Evolutionary conservation across 345 rosid species (phyloP), one percentile per base, ranked within the genome.

Genomic region (Gossypium sturtianum): DNA sequence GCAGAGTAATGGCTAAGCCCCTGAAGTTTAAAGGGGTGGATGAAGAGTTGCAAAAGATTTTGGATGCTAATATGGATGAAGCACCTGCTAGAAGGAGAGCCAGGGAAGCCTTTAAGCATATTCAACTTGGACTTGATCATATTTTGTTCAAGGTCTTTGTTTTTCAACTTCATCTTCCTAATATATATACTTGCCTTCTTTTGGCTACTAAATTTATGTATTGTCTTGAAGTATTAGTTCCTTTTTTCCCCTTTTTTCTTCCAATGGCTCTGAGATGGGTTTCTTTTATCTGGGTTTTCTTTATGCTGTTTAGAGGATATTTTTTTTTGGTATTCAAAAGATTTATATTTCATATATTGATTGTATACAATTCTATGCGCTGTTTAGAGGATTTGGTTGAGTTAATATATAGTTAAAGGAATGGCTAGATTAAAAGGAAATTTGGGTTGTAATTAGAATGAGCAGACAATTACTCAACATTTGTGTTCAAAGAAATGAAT

Each of bases 51-150:
- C 86, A 77, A 80, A 79, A 75, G 83, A 71, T 95, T 16, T 78
- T 85, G 69, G 83, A 84, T 62, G 89, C 89, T 20, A 74, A 86
- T 43, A 91, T 89, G 86, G 99, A 93, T 64, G 86, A 90, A 59
- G 99, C 83, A 64, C 83, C 89, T 0, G 91, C 88, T 27, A 87
- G 99, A 77, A 84, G 91, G 71, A 86, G 79, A 12, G 97, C 87
- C 68, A 96, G 98, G 23, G 89, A 93, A 38, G 92, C 97, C 11
- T 90, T 90, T 44, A 90, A 85, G 85, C 80, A 87, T 54, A 79
- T 88, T 61, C 98, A 93, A 80, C 89, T 88, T 59, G 82, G 84
- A 47, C 82, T 96, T 71, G 93, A 93, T 71, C 99, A 96, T 80
- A 74, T 96, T 56, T 84, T 96, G 67, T 89, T 96, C 74, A 91